phyloP scores from a whole-genome alignment of 192 early-diverging fungal species.

The Entomortierella beljakovae region DNA sequence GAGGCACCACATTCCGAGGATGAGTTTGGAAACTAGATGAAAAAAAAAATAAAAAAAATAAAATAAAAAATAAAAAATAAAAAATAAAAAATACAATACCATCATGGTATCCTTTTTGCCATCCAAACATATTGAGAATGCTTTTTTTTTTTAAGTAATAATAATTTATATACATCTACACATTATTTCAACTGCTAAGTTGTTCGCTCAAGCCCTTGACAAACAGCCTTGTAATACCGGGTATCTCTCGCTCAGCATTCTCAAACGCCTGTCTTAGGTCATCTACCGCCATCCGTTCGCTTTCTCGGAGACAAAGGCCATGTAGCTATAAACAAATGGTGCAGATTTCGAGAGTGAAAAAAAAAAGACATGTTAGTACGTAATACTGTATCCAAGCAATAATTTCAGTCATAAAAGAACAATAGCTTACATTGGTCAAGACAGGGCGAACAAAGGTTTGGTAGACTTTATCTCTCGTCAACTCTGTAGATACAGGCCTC shows the following conservation, averaged over 20 bases:
- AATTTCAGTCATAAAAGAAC: neutral
- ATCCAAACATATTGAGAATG: neutral
- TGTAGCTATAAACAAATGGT: constrained; percentile 20
- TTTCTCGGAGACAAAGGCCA: constrained; percentile 32
- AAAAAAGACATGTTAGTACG: neutral
- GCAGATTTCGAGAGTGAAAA: neutral
- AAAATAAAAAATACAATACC: no score
- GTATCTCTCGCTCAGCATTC: constrained; percentile 45
- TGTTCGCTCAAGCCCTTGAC: constrained; percentile 44
- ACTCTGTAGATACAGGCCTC: constrained; percentile 27
- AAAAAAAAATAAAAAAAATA: neutral
- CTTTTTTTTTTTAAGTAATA: neutral
- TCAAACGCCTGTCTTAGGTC: constrained; percentile 43
- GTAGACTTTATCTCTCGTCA: constrained; percentile 54
- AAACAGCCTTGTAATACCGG: constrained; percentile 37
- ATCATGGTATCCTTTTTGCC: no score
- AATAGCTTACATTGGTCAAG: constrained; percentile 29
- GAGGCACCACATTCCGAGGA: neutral
- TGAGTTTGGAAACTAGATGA: neutral
- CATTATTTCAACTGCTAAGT: constrained; percentile 15
- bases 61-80: neutral
- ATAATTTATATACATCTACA: neutral
- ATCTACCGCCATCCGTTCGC: constrained; percentile 29
- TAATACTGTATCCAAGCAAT: neutral
- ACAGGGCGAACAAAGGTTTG: constrained; percentile 47